Conservation (phyloP, 148 eudicot genomes). For the Rhododendron molle region DNA sequence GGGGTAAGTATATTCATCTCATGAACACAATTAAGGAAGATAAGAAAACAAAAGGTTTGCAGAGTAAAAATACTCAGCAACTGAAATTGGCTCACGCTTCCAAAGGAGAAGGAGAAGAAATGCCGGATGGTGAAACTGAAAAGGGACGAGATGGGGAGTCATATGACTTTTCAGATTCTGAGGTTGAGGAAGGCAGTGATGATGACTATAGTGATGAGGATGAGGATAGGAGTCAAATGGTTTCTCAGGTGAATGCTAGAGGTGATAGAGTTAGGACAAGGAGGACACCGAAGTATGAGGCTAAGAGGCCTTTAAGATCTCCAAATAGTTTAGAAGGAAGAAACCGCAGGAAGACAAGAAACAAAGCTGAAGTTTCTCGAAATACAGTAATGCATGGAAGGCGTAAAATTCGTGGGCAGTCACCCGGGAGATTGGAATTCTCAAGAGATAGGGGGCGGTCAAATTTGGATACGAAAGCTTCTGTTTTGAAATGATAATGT, state of each 20-base stretch:
- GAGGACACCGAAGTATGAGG: conserved; percentile 17
- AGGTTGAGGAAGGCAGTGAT: conserved; percentile 34
- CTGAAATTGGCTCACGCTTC: conserved; percentile 17
- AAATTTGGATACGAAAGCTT: conserved; percentile 4
- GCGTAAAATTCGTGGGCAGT: neutral
- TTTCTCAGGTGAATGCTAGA: neutral
- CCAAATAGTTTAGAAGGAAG: conserved; percentile 13
- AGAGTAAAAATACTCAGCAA: conserved; percentile 13
- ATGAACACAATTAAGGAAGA: conserved; percentile 55
- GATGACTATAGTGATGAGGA: conserved; percentile 15
- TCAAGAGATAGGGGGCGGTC: conserved; percentile 12
- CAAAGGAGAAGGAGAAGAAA: conserved; percentile 22
- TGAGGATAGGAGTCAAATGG: neutral
- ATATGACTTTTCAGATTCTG: conserved; percentile 28
- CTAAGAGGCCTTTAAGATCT: conserved; percentile 5
- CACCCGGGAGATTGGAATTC: neutral
- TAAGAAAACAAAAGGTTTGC: conserved; percentile 32
- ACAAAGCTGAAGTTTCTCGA: conserved; percentile 6
- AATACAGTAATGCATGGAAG: conserved; percentile 3
- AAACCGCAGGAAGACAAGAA: conserved; percentile 2
- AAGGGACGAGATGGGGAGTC: conserved; percentile 27
- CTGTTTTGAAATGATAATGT: neutral
- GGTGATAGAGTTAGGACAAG: conserved; percentile 18
- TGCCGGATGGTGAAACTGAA: conserved; percentile 18
- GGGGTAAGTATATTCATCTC: conserved; percentile 67